Conservation (phyloP, 2,329 filamentous ascomycete species). For the Diaporthe sp. region DNA sequence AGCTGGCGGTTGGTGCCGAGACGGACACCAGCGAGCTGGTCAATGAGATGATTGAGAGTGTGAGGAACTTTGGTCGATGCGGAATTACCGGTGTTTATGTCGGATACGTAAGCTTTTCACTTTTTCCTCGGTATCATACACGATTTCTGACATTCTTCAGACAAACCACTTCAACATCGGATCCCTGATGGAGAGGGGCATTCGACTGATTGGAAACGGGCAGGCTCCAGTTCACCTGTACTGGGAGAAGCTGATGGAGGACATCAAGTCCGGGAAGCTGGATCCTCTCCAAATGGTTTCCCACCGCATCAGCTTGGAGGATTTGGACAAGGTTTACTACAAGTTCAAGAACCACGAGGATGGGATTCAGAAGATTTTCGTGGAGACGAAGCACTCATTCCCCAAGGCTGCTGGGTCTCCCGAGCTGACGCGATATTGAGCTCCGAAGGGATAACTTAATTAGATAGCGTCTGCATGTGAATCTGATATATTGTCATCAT, state of each 20-base stretch:
- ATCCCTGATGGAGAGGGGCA: conserved; percentile 86
- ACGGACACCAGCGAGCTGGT: conserved; percentile 87
- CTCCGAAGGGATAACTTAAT: neutral
- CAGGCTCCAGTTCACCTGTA: conserved; percentile 84
- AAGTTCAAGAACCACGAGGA: conserved; percentile 74
- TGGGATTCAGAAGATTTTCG: conserved; percentile 84
- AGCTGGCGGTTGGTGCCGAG: conserved; percentile 75
- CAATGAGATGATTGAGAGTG: conserved; percentile 84
- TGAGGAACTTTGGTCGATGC: conserved; percentile 78
- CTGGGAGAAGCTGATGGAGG: conserved; percentile 81
- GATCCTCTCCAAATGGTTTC: conserved; percentile 85
- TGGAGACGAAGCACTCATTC: conserved; percentile 69
- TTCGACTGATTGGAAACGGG: conserved; percentile 78
- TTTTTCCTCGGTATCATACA: neutral
- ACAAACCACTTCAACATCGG: conserved; percentile 89
- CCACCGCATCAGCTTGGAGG: conserved; percentile 81
- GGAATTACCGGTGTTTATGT: conserved; percentile 82
- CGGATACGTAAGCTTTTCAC: conserved; percentile 62
- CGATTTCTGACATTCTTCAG: conserved; percentile 48
- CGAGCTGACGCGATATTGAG: conserved; percentile 55
- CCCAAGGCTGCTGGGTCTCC: conserved; percentile 59
- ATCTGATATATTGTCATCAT: neutral
- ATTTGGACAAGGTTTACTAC: conserved; percentile 75
- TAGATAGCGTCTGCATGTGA: neutral
- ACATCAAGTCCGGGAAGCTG: conserved; percentile 76